Percentiles rank a stretch among this genome's conserved stretches.
phyloP scores from a whole-genome alignment of 179 eudicot species.

The Silene vulgaris region DNA sequence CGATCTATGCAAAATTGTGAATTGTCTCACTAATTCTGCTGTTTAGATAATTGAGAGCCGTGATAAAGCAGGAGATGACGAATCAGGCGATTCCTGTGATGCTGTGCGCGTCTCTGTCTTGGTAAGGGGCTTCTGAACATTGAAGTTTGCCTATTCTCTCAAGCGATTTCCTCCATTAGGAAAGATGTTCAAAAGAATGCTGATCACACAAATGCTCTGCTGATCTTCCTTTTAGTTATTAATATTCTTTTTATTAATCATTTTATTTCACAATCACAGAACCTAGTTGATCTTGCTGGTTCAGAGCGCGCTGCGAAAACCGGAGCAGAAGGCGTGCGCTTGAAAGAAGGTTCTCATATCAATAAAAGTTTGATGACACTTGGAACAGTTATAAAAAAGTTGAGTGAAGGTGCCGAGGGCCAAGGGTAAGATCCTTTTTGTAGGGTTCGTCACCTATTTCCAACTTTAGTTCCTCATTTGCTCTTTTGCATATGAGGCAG shows the following conservation, averaged over 20 bases:
- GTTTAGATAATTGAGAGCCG: slow-evolving; percentile 88
- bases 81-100: slow-evolving; percentile 63
- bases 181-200: slow-evolving; percentile 6
- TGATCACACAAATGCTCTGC: not conserved
- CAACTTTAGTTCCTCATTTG: not conserved
- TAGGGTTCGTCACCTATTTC: slow-evolving; percentile 10
- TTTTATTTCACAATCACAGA: slow-evolving; percentile 34
- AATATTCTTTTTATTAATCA: not conserved
- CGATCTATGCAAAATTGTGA: slow-evolving; percentile 4
- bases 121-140: slow-evolving; percentile 38
- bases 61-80: slow-evolving; percentile 66
- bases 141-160: slow-evolving; percentile 14
- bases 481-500: slow-evolving; percentile 37
- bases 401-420: slow-evolving; percentile 98
- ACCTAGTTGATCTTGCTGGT: slow-evolving; percentile 98
- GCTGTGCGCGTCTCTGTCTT: slow-evolving; percentile 95
- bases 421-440: slow-evolving; percentile 61
- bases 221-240: slow-evolving; percentile 14
- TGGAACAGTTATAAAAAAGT: slow-evolving; percentile 91
- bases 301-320: slow-evolving; percentile 99
- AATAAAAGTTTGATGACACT: slow-evolving; percentile 96
- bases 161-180: not conserved
- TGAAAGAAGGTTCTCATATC: slow-evolving; percentile 98
- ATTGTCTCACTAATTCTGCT: slow-evolving; percentile 23
- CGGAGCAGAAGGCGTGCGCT: slow-evolving; percentile 97